Evolutionary conservation across 208 protist genomes (phyloP).

Genomic region (Strigomonas culicis): DNA sequence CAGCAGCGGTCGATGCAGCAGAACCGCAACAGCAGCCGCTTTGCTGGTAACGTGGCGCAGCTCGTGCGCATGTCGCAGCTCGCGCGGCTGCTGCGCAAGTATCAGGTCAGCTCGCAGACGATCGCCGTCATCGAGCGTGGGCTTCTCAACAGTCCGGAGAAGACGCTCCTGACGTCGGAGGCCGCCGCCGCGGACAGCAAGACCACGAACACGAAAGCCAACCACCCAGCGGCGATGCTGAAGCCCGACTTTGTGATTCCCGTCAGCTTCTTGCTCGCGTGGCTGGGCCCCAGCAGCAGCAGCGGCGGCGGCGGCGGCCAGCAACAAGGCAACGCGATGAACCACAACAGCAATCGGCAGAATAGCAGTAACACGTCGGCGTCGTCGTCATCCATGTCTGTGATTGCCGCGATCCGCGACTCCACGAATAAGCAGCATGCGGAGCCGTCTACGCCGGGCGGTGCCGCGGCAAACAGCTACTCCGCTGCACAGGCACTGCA

Average conservation of each 20-base stretch:
- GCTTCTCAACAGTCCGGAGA: slow-evolving; percentile 64
- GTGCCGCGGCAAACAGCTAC: not conserved
- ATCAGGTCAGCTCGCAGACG: slow-evolving; percentile 57
- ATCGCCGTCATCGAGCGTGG: slow-evolving; percentile 64
- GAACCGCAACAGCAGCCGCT: slow-evolving; percentile 42
- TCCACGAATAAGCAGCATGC: not conserved
- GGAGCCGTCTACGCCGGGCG: not conserved
- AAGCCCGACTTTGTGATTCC: slow-evolving; percentile 68
- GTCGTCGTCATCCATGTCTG: not conserved
- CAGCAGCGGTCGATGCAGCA: slow-evolving; percentile 38
- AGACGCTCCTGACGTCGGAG: slow-evolving; percentile 32
- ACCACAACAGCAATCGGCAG: not conserved
- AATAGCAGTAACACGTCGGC: not conserved
- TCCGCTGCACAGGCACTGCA: slow-evolving; percentile 62
- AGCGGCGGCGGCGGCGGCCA: not conserved
- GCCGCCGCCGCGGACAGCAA: slow-evolving; percentile 13
- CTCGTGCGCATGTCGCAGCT: slow-evolving; percentile 63
- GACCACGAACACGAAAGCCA: not conserved
- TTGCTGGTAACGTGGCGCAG: slow-evolving; percentile 60
- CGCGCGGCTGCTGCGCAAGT: slow-evolving; percentile 42
- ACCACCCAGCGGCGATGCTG: not conserved
- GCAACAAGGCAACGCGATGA: not conserved
- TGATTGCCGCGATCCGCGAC: not conserved
- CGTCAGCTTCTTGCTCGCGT: slow-evolving; percentile 63
- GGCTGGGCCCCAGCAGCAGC: slow-evolving; percentile 40